Conservation (phyloP, 2,329 filamentous ascomycete genomes). For the Penicillium oxalicum region DNA sequence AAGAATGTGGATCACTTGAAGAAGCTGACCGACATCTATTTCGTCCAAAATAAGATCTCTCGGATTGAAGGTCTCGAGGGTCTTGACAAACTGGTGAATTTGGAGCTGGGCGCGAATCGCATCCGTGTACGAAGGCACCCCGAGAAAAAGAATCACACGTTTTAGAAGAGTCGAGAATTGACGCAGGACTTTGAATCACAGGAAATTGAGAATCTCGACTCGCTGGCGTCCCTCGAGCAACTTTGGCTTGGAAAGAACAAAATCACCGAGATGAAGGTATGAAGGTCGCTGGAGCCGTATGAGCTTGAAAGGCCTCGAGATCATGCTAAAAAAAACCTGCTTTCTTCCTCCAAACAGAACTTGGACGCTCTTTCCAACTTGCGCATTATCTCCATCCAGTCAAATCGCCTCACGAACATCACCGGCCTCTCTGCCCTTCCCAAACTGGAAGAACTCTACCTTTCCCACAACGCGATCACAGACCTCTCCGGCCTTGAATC, state of each 20-base stretch:
- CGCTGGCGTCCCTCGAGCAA: constrained; percentile 70
- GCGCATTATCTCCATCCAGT: constrained; percentile 86
- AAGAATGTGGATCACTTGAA: constrained; percentile 75
- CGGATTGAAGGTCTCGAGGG: constrained; percentile 78
- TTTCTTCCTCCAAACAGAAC: constrained; percentile 38
- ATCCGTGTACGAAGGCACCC: constrained; percentile 53
- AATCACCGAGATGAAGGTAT: constrained; percentile 70
- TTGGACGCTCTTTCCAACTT: constrained; percentile 71
- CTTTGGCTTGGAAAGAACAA: constrained; percentile 97
- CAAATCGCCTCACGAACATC: constrained; percentile 80
- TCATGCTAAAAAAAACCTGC: constrained; percentile 2
- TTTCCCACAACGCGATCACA: constrained; percentile 87
- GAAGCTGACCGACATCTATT: constrained; percentile 75
- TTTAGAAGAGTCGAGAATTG: neutral
- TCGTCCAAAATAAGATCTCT: constrained; percentile 91
- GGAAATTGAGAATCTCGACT: constrained; percentile 79
- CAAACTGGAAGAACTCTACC: constrained; percentile 85
- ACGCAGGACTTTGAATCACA: constrained; percentile 13
- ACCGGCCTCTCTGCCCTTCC: constrained; percentile 67
- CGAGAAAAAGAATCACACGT: no score
- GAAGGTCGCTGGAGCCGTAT: neutral
- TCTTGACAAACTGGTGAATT: constrained; percentile 66
- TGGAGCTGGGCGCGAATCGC: constrained; percentile 88
- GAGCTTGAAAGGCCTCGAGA: neutral
- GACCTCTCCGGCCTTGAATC: constrained; percentile 66